These are phyloP conservation scores for Bruguiera sexangula DNA, from an alignment of 345 rosid species.

Conservation along the genomic window DNA sequence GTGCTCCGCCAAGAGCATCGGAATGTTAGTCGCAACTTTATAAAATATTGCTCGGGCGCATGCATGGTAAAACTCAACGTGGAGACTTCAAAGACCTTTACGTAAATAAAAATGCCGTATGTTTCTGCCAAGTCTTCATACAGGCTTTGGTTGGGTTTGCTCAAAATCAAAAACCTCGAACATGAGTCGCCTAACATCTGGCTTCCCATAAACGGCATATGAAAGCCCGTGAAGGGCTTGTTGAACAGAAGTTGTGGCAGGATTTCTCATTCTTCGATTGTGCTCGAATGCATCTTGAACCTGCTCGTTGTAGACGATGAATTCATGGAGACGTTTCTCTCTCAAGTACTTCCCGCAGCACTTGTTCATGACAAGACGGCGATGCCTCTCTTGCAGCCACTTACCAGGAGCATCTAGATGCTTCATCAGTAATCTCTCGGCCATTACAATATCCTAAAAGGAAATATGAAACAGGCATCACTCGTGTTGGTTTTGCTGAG, in stretches of 20 bases:
- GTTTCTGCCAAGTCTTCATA: conserved; percentile 26
- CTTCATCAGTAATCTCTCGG: conserved; percentile 87
- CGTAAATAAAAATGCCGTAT: neutral
- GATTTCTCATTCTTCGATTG: conserved; percentile 77
- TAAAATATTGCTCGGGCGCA: neutral
- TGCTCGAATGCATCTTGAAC: conserved; percentile 74
- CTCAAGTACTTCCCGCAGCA: conserved; percentile 82
- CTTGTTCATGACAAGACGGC: conserved; percentile 87
- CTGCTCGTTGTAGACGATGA: conserved; percentile 57
- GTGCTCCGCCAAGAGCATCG: no score
- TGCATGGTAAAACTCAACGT: neutral
- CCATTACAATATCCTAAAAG: conserved; percentile 79
- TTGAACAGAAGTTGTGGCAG: conserved; percentile 75
- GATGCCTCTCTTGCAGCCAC: conserved; percentile 87
- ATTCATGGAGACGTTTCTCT: conserved; percentile 68
- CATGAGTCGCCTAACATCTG: conserved; percentile 89
- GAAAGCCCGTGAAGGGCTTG: conserved; percentile 93
- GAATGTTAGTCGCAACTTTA: no score
- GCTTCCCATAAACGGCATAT: conserved; percentile 75
- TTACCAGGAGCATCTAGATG: conserved; percentile 90
- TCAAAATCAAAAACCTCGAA: conserved; percentile 94
- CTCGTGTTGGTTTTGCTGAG: neutral
- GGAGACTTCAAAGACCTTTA: neutral
- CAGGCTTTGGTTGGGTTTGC: conserved; percentile 80
- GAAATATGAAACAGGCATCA: neutral